phyloP scores from a whole-genome alignment of 129 eudicot species.

The Flaveria ramosissima region DNA sequence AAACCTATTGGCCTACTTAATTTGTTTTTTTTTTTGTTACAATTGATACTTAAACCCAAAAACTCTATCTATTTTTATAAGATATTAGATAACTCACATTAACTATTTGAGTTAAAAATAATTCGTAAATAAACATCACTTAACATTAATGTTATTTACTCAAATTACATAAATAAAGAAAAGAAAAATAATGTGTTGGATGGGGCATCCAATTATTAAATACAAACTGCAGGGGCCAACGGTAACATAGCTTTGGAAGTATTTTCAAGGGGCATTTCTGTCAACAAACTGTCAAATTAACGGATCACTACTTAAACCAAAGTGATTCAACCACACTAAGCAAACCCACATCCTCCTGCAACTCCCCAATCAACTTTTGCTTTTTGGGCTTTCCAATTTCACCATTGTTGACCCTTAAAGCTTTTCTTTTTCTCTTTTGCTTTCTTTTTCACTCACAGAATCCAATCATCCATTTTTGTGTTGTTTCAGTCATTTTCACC shows the following conservation, averaged over 20 bases:
- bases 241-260: conserved; percentile 92
- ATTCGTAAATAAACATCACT: neutral
- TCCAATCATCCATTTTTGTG: conserved; percentile 18
- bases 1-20: too few relatives aligned
- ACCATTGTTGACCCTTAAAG: conserved; percentile 38
- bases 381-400: conserved; percentile 35
- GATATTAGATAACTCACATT: too few relatives aligned
- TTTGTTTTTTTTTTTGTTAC: too few relatives aligned
- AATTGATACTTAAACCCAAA: too few relatives aligned
- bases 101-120: too few relatives aligned
- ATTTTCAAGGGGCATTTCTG: conserved; percentile 72
- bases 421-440: conserved; percentile 8
- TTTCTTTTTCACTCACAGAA: conserved; percentile 35
- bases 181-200: conserved; percentile 14
- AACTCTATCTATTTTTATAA: too few relatives aligned
- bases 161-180: neutral
- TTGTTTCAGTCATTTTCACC: conserved; percentile 10
- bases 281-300: conserved; percentile 48
- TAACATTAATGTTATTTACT: neutral
- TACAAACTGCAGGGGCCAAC: conserved; percentile 49
- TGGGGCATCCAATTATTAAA: conserved; percentile 29
- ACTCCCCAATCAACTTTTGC: conserved; percentile 49
- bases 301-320: conserved; percentile 57
- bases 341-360: conserved; percentile 38
- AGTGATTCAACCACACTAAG: conserved; percentile 33